Percentiles rank a stretch among this genome's conserved stretches.
These are phyloP conservation scores for Aureobasidium sp. DNA, from an alignment of 2,329 filamentous ascomycete species.

Conservation along the genomic window DNA sequence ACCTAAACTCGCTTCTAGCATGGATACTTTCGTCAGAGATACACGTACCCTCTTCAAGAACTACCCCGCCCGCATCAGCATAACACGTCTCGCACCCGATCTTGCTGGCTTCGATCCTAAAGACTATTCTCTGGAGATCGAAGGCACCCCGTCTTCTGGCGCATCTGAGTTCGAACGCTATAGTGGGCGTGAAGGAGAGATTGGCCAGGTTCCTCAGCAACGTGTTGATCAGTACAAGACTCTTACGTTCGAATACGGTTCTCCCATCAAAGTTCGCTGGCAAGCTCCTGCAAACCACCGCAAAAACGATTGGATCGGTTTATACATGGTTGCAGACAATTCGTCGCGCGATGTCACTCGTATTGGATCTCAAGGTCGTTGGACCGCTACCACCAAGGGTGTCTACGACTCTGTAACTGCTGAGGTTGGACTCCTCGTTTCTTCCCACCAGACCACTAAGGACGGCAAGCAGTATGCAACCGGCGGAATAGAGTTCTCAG, in stretches of 20 bases:
- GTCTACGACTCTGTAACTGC: slow-evolving; percentile 67
- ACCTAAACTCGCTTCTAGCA: slow-evolving; percentile 76
- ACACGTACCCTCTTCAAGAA: slow-evolving; percentile 82
- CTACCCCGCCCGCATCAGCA: slow-evolving; percentile 76
- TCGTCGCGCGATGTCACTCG: slow-evolving; percentile 75
- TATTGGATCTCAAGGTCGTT: slow-evolving; percentile 78
- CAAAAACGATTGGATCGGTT: slow-evolving; percentile 88
- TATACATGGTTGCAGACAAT: slow-evolving; percentile 96
- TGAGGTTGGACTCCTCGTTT: slow-evolving; percentile 67
- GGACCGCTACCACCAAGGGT: slow-evolving; percentile 72
- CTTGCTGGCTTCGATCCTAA: slow-evolving; percentile 70
- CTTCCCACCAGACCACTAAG: slow-evolving; percentile 51
- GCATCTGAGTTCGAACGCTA: slow-evolving; percentile 48
- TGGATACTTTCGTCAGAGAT: slow-evolving; percentile 80
- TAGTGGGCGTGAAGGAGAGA: slow-evolving; percentile 65
- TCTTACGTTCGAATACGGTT: slow-evolving; percentile 76
- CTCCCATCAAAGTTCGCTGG: slow-evolving; percentile 86
- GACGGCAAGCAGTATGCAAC: slow-evolving; percentile 52
- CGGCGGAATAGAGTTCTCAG: slow-evolving; percentile 79
- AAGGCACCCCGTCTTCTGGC: slow-evolving; percentile 41
- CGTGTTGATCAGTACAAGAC: slow-evolving; percentile 59
- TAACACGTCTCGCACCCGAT: slow-evolving; percentile 71
- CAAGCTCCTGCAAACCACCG: slow-evolving; percentile 78
- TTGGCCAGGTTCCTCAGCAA: slow-evolving; percentile 57
- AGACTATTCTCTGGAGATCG: slow-evolving; percentile 69